Evolutionary conservation across 768 basidiomycete species (phyloP), one percentile per base, ranked within the genome.

Genomic region (Mycena olivaceomarginata): DNA sequence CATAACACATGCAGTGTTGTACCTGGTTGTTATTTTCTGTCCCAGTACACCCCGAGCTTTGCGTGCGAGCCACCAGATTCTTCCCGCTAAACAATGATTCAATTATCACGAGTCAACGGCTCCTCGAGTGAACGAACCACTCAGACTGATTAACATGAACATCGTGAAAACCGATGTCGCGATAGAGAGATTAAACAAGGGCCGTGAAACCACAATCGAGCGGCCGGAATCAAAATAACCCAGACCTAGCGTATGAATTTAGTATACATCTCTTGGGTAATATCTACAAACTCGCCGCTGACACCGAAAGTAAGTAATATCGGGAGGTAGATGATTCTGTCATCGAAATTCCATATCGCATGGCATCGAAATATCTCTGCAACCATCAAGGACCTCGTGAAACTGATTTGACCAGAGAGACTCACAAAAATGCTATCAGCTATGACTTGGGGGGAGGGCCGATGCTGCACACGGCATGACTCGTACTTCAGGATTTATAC

Each of bases 381-480:
- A 18, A 62, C 43, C 16, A 46, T 70, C 69, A 62, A 10, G 25
- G 10, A 62, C 43, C 16, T n/a, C 59, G 37, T 31, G 59, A 45
- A 63, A 64, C 5, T 41, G 8, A 56, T 46, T 59, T 45, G 22
- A 43, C 40, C 13, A 39, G 48, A 51, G 13, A 46, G 20, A n/a
- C 72, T 15, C 31, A 74, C 72, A 57, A 74, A 74, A 40, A 74
- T 74, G 45, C 57, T 67, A 62, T 74, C 66, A 12, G 72, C 72
- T 57, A 67, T 48, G 2, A 74, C n/a, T n/a, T n/a, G n/a, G n/a
- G n/a, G n/a, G n/a, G n/a, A n/a, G n/a, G n/a, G n/a, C n/a, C n/a
- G n/a, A n/a, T n/a, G n/a, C n/a, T n/a, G n/a, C n/a, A n/a, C n/a
- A n/a, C n/a, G n/a, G n/a, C n/a, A n/a, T n/a, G n/a, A n/a, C n/a